Evolutionary conservation across 805 yeast genomes (phyloP).

Genomic region (Brettanomyces bruxellensis): DNA sequence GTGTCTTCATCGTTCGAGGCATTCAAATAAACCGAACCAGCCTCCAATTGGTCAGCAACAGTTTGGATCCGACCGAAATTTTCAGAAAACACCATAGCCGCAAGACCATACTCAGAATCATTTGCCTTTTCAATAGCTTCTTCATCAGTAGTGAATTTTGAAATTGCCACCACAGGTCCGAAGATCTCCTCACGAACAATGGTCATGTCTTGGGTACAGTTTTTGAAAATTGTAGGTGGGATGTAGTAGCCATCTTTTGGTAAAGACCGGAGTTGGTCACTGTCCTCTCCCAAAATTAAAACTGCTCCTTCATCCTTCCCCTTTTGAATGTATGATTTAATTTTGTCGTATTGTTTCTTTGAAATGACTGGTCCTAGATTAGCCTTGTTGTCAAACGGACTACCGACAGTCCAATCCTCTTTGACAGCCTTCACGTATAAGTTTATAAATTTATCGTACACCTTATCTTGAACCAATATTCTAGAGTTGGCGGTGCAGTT

Average conservation of each 20-base stretch:
- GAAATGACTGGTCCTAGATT: constrained; percentile 59
- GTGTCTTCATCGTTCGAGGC: constrained; percentile 57
- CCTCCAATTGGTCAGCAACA: constrained; percentile 37
- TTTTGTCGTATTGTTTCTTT: constrained; percentile 45
- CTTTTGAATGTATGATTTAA: constrained; percentile 32
- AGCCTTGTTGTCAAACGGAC: constrained; percentile 36
- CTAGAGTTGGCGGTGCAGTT: constrained; percentile 63
- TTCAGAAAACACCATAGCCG: constrained; percentile 70
- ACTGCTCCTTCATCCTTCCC: constrained; percentile 45
- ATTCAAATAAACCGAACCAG: constrained; percentile 67
- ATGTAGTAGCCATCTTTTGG: constrained; percentile 55
- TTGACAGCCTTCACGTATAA: constrained; percentile 36
- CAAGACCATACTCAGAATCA: constrained; percentile 68
- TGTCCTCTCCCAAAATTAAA: constrained; percentile 31
- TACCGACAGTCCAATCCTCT: constrained; percentile 46
- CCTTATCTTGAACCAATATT: constrained; percentile 45
- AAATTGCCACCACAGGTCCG: constrained; percentile 74
- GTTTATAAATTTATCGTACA: constrained; percentile 45
- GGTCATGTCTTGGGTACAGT: constrained; percentile 54
- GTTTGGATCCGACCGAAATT: constrained; percentile 57
- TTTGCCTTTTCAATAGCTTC: constrained; percentile 68
- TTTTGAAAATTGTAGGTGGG: constrained; percentile 69
- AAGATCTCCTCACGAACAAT: constrained; percentile 77
- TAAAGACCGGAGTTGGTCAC: constrained; percentile 17
- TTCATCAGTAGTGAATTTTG: constrained; percentile 55